A percentile compares a stretch with the other conserved stretches of the same genome.
Evolutionary conservation across 306 rosid species (phyloP).

Genomic region (Pachyrhizus erosus): DNA sequence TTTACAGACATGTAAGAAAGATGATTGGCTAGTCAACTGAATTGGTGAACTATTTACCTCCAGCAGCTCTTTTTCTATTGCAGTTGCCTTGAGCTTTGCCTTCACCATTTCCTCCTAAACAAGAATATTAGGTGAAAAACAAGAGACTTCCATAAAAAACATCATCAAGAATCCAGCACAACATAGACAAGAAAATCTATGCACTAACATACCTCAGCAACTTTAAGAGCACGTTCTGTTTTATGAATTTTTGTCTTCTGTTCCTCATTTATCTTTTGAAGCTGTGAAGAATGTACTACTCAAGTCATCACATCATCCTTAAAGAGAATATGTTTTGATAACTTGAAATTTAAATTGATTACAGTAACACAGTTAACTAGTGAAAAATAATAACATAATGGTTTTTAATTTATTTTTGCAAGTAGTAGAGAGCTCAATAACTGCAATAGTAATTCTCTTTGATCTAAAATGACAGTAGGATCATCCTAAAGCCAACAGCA

Average conservation of each 20-base stretch:
- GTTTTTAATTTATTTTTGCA: neutral
- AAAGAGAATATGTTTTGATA: slow-evolving; percentile 20
- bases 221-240: slow-evolving; percentile 86
- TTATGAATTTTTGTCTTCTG: slow-evolving; percentile 72
- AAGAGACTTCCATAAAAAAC: slow-evolving; percentile 34
- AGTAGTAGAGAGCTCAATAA: neutral
- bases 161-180: slow-evolving; percentile 47
- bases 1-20: slow-evolving; percentile 1
- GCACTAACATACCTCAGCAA: slow-evolving; percentile 79
- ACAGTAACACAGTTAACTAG: slow-evolving; percentile 1
- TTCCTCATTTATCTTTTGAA: slow-evolving; percentile 73
- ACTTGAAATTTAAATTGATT: slow-evolving; percentile 19
- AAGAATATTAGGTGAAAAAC: slow-evolving; percentile 14
- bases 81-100: slow-evolving; percentile 81
- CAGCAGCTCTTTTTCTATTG: slow-evolving; percentile 62
- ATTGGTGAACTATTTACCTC: slow-evolving; percentile 61
- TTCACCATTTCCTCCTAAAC: slow-evolving; percentile 87
- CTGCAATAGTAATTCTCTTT: neutral
- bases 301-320: slow-evolving; percentile 44
- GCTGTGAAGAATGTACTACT: slow-evolving; percentile 53
- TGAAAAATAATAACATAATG: slow-evolving; percentile 5
- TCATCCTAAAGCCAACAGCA: slow-evolving; percentile 27
- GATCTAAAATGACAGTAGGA: slow-evolving; percentile 19
- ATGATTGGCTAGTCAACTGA: slow-evolving; percentile 32
- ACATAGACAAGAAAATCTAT: slow-evolving; percentile 28